Evolutionary conservation across 2,329 filamentous ascomycete genomes (phyloP).

Genomic region (Pseudogymnoascus sp.): DNA sequence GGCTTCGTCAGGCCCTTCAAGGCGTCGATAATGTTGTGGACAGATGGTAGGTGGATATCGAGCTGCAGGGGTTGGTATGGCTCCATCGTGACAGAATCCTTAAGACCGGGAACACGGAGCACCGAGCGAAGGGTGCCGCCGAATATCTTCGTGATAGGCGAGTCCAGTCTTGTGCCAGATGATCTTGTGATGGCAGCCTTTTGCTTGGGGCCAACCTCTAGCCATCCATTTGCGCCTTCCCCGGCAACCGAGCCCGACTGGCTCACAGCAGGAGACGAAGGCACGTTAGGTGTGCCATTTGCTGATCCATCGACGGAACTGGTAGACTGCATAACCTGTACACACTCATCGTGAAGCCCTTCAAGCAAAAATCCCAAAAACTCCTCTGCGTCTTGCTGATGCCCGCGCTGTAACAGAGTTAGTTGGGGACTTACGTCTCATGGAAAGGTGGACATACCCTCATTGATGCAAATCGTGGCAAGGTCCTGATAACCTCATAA

Average conservation of each 20-base stretch:
- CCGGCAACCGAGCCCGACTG: constrained; percentile 27
- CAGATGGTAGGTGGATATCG: constrained; percentile 79
- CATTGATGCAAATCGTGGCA: constrained; percentile 88
- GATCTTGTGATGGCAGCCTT: constrained; percentile 78
- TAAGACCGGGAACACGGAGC: constrained; percentile 74
- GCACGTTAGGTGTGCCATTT: constrained; percentile 34
- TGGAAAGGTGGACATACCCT: constrained; percentile 47
- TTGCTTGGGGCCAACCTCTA: constrained; percentile 90
- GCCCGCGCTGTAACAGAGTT: constrained; percentile 57
- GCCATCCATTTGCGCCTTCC: constrained; percentile 62
- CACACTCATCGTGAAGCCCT: constrained; percentile 87
- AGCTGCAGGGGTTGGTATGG: constrained; percentile 92
- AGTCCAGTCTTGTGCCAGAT: constrained; percentile 66
- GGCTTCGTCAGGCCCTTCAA: constrained; percentile 74
- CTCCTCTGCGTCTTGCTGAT: constrained; percentile 96
- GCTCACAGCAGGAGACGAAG: constrained; percentile 33
- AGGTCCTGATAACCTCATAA: constrained; percentile 80
- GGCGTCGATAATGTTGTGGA: constrained; percentile 88
- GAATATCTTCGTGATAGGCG: constrained; percentile 90
- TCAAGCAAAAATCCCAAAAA: constrained; percentile 91
- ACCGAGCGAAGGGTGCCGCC: constrained; percentile 86
- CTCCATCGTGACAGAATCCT: constrained; percentile 85
- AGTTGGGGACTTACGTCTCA: constrained; percentile 13
- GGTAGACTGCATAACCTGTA: constrained; percentile 53
- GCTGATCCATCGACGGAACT: constrained; percentile 30